Percentiles rank a stretch among this genome's conserved stretches.
phyloP scores from a whole-genome alignment of 2,329 filamentous ascomycete species.

The Cladosporium colombiae region DNA sequence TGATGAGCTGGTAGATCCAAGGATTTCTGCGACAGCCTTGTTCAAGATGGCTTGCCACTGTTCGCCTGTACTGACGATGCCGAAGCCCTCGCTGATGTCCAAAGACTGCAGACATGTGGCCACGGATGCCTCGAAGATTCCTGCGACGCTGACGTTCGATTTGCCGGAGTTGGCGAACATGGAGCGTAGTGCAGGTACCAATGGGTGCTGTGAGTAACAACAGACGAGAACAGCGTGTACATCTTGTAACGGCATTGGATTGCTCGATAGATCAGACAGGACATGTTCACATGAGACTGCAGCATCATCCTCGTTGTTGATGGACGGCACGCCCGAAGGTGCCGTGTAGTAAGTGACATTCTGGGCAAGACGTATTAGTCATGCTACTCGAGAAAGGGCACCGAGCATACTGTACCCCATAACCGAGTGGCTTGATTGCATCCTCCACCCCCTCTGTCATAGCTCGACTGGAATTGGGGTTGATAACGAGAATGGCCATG shows the following conservation, averaged over 20 bases:
- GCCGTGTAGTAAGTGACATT: slow-evolving; percentile 63
- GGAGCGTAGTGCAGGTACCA: slow-evolving; percentile 57
- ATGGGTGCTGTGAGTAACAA: slow-evolving; percentile 82
- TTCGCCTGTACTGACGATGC: slow-evolving; percentile 83
- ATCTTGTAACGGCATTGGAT: slow-evolving; percentile 54
- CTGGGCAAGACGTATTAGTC: background rate
- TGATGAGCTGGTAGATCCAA: slow-evolving; percentile 53
- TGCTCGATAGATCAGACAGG: slow-evolving; percentile 53
- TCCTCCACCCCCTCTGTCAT: slow-evolving; percentile 70
- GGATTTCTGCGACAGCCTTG: slow-evolving; percentile 63
- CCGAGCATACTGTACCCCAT: slow-evolving; percentile 28
- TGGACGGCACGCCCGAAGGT: slow-evolving; percentile 68
- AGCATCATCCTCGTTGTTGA: slow-evolving; percentile 74
- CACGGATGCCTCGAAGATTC: slow-evolving; percentile 87
- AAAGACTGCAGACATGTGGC: slow-evolving; percentile 61
- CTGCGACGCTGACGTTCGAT: slow-evolving; percentile 61
- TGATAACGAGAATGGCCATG: slow-evolving; percentile 63
- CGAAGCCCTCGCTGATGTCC: slow-evolving; percentile 62
- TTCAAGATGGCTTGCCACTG: slow-evolving; percentile 77
- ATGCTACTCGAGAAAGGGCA: background rate
- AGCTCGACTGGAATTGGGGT: slow-evolving; percentile 72
- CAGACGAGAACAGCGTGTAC: slow-evolving; percentile 72
- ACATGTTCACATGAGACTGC: slow-evolving; percentile 63
- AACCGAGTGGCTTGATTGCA: slow-evolving; percentile 47
- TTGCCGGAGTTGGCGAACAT: slow-evolving; percentile 23